Conservation (phyloP, 2,329 filamentous ascomycete species). For the Xylaria sp. region DNA sequence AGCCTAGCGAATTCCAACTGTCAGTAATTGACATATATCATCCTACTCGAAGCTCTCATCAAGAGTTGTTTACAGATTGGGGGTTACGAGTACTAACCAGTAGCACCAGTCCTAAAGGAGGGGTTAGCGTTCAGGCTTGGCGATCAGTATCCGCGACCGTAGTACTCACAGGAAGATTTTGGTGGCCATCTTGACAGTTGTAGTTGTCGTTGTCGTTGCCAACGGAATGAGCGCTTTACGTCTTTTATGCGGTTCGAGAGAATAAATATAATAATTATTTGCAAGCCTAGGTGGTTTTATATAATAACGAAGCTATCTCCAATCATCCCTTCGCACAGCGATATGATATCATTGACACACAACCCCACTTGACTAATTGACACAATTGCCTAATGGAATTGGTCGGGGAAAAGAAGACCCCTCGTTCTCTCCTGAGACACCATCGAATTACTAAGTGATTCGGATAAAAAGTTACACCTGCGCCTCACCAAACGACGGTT, state of each 20-base stretch:
- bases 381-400: neutral
- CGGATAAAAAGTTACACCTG: neutral
- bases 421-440: neutral
- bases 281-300: neutral
- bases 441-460: constrained; percentile 21
- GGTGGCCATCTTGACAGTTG: constrained; percentile 50
- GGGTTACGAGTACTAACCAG: constrained; percentile 49
- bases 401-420: constrained; percentile 16
- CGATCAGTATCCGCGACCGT: neutral
- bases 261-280: neutral
- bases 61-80: constrained; percentile 2
- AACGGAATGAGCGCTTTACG: neutral
- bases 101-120: constrained; percentile 56
- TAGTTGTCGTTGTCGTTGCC: neutral
- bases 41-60: neutral
- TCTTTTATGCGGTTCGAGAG: neutral
- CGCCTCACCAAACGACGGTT: neutral
- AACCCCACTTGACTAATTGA: constrained; percentile 26
- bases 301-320: constrained; percentile 19
- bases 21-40: constrained; percentile 4
- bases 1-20: constrained; percentile 52
- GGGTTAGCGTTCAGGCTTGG: constrained; percentile 9
- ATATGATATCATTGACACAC: constrained; percentile 19
- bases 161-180: constrained; percentile 57
- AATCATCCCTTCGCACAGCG: neutral